Evolutionary conservation across 495 filamentous ascomycete genomes (phyloP).

Genomic region (Cladorrhinum samala): DNA sequence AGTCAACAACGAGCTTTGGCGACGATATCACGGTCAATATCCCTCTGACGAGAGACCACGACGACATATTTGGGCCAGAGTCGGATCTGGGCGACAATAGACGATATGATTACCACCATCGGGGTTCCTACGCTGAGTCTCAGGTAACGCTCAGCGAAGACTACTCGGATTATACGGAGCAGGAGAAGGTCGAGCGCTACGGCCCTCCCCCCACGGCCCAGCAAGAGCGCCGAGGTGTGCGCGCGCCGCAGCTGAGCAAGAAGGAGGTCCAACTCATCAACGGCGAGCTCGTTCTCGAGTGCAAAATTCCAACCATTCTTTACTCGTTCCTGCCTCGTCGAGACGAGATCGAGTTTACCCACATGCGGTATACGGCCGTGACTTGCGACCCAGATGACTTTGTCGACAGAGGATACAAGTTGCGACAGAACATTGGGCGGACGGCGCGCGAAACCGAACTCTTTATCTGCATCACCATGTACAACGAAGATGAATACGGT

Average conservation of each 20-base stretch:
- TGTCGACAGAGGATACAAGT: constrained; percentile 75
- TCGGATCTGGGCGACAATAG: constrained; percentile 44
- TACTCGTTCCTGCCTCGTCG: constrained; percentile 89
- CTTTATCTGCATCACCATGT: constrained; percentile 98
- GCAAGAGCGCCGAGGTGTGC: constrained; percentile 77
- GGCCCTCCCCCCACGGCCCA: constrained; percentile 80
- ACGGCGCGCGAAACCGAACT: constrained; percentile 92
- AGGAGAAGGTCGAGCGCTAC: constrained; percentile 64
- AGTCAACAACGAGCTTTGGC: constrained; percentile 30
- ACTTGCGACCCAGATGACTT: constrained; percentile 98
- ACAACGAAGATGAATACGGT: constrained; percentile 94
- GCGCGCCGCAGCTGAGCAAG: constrained; percentile 81
- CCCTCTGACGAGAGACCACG: constrained; percentile 48
- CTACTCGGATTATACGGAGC: constrained; percentile 27
- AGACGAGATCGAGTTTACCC: constrained; percentile 94
- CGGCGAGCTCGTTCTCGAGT: constrained; percentile 94
- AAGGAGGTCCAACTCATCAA: constrained; percentile 95
- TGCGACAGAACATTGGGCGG: constrained; percentile 87
- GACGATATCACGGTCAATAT: constrained; percentile 56
- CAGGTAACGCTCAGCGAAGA: constrained; percentile 39
- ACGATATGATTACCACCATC: constrained; percentile 15
- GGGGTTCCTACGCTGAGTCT: constrained; percentile 61
- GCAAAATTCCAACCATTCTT: constrained; percentile 96
- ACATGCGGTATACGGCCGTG: constrained; percentile 99
- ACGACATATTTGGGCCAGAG: constrained; percentile 72